phyloP scores from a whole-genome alignment of 2,329 filamentous ascomycete species.

The Aphanocladium album region DNA sequence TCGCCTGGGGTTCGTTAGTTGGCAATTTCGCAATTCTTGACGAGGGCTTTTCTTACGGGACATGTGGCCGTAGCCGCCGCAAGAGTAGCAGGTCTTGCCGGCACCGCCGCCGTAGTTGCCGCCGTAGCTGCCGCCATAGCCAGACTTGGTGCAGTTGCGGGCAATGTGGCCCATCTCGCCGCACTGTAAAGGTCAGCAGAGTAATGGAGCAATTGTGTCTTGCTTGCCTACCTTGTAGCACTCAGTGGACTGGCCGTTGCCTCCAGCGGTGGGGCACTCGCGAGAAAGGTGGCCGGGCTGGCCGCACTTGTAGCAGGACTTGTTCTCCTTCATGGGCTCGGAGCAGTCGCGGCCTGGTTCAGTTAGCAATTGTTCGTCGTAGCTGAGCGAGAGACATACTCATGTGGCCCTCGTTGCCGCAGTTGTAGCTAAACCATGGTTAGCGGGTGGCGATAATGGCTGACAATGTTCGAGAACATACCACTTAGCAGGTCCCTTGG shows the following conservation, averaged over 20 bases:
- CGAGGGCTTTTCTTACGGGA: constrained; percentile 54
- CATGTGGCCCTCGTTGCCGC: constrained; percentile 71
- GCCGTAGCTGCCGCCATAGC: constrained; percentile 45
- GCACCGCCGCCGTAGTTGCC: constrained; percentile 46
- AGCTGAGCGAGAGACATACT: constrained; percentile 47
- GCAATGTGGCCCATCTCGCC: constrained; percentile 95
- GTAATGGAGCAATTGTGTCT: not conserved
- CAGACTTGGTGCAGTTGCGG: constrained; percentile 73
- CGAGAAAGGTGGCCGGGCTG: constrained; percentile 86
- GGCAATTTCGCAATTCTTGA: not conserved
- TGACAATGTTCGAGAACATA: constrained; percentile 39
- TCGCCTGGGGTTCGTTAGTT: constrained; percentile 51
- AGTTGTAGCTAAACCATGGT: constrained; percentile 65
- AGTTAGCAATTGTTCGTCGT: constrained; percentile 16
- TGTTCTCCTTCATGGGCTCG: constrained; percentile 79
- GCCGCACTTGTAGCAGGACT: constrained; percentile 74
- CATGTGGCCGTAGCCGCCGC: constrained; percentile 95
- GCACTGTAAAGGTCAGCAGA: constrained; percentile 51
- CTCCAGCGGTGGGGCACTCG: constrained; percentile 63
- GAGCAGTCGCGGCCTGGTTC: constrained; percentile 80
- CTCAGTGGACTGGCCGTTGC: constrained; percentile 54
- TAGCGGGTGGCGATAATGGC: constrained; percentile 15
- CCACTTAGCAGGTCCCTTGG: constrained; percentile 78
- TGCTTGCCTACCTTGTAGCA: constrained; percentile 73
- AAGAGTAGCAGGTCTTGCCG: constrained; percentile 94